phyloP scores from a whole-genome alignment of 2,329 filamentous ascomycete species.

The Aschersonia sp. region DNA sequence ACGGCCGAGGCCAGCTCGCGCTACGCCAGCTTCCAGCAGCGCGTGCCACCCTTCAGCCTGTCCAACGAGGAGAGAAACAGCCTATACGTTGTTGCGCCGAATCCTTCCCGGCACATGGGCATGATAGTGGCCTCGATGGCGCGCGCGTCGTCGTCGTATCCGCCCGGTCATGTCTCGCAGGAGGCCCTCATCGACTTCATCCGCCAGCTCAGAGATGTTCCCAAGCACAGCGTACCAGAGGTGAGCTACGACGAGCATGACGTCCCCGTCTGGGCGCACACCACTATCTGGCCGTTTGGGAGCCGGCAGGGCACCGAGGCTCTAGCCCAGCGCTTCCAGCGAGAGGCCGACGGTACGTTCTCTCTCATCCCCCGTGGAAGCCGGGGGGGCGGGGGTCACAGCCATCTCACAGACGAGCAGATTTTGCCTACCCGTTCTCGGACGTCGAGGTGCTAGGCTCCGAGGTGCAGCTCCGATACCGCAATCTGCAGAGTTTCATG shows the following conservation, averaged over 20 bases:
- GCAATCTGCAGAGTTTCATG: conserved; percentile 5
- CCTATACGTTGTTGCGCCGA: conserved; percentile 1
- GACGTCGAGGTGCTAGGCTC: conserved; percentile 4
- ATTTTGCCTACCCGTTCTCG: conserved; percentile 6
- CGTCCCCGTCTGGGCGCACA: background rate
- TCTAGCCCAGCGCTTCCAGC: no score
- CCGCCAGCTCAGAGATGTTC: conserved; percentile 1
- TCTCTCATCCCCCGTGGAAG: background rate
- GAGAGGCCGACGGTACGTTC: no score
- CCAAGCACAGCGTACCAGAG: conserved; percentile 2
- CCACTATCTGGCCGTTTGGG: conserved; percentile 4
- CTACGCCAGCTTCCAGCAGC: background rate
- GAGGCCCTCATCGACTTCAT: conserved; percentile 3
- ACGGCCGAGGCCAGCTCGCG: conserved; percentile 1
- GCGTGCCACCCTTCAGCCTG: background rate
- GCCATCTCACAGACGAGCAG: background rate
- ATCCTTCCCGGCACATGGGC: conserved; percentile 3
- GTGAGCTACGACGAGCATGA: conserved; percentile 2
- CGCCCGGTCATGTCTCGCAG: conserved; percentile 2
- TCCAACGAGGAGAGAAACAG: conserved; percentile 1
- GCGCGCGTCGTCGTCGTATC: conserved; percentile 4
- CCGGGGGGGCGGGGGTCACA: background rate
- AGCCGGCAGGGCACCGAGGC: background rate
- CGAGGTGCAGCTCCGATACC: conserved; percentile 4
- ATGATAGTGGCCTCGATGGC: conserved; percentile 5